Evolutionary conservation across 768 basidiomycete genomes (phyloP).

Genomic region (Mycena haematopus): DNA sequence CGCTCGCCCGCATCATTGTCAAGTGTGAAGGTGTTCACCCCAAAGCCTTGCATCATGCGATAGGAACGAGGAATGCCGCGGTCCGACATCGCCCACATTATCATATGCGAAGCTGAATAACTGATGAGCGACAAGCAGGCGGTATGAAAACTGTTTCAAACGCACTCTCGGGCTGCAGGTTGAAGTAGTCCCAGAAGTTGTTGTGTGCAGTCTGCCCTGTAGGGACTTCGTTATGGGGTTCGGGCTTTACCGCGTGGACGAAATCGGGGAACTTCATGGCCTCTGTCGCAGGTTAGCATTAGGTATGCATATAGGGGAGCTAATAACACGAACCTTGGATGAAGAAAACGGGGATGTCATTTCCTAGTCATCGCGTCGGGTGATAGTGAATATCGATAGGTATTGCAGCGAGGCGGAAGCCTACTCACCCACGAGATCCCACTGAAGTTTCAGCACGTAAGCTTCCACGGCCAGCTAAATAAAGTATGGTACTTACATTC

Average conservation of each 20-base stretch:
- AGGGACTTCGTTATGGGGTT: slow-evolving; percentile 83
- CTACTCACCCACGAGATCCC: slow-evolving; percentile 90
- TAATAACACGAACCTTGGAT: too few relatives aligned
- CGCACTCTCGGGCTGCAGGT: slow-evolving; percentile 45
- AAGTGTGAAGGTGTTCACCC: slow-evolving; percentile 86
- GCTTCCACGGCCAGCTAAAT: too few relatives aligned
- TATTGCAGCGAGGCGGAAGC: too few relatives aligned
- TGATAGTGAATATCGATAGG: too few relatives aligned
- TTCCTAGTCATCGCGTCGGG: too few relatives aligned
- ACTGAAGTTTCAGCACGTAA: too few relatives aligned
- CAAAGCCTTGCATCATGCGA: slow-evolving; percentile 90
- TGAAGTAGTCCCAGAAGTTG: slow-evolving; percentile 88
- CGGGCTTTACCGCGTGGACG: slow-evolving; percentile 85
- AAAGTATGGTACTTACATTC: too few relatives aligned
- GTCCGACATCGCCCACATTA: slow-evolving; percentile 88
- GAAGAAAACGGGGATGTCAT: slow-evolving; percentile 84
- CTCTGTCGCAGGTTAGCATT: too few relatives aligned
- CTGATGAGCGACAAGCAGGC: too few relatives aligned
- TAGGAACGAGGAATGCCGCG: slow-evolving; percentile 82
- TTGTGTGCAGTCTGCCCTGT: slow-evolving; percentile 77
- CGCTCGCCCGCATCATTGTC: slow-evolving; percentile 70
- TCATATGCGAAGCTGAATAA: slow-evolving; percentile 68
- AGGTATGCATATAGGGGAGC: too few relatives aligned
- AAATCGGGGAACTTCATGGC: slow-evolving; percentile 88
- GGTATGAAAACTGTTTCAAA: too few relatives aligned